These are phyloP conservation scores for Rhodotorula mucilaginosa DNA, from an alignment of 1,284 basidiomycete genomes.

Conservation along the genomic window DNA sequence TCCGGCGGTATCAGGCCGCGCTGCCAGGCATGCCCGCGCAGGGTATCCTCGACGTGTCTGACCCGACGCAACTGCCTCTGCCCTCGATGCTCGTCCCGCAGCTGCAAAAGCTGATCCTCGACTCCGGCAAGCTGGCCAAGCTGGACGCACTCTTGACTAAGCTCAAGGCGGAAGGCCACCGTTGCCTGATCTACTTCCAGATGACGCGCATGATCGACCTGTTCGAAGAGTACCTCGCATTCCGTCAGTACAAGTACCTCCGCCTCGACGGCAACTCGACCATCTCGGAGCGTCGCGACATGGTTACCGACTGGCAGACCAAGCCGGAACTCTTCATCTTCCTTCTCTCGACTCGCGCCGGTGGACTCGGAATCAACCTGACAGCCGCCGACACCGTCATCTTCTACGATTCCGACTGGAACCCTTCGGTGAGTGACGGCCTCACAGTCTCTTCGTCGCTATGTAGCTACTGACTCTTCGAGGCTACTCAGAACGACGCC, in stretches of 20 bases:
- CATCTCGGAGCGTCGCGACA: constrained; percentile 92
- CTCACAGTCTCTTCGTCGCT: not conserved
- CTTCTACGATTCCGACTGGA: constrained; percentile 99
- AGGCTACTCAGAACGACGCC: constrained; percentile 71
- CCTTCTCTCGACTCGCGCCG: constrained; percentile 91
- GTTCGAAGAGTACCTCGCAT: constrained; percentile 98
- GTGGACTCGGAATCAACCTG: constrained; percentile 91
- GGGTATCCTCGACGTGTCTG: constrained; percentile 70
- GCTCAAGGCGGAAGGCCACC: constrained; percentile 88
- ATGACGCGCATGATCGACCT: constrained; percentile 99
- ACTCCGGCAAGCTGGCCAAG: constrained; percentile 92
- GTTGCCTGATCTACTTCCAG: constrained; percentile 97
- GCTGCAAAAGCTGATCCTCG: constrained; percentile 91
- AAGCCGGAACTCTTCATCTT: constrained; percentile 96
- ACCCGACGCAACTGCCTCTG: constrained; percentile 72
- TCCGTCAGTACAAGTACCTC: constrained; percentile 96
- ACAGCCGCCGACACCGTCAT: constrained; percentile 97
- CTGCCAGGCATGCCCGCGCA: constrained; percentile 64
- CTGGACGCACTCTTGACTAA: constrained; percentile 85
- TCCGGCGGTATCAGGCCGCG: constrained; percentile 55
- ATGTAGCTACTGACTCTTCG: not conserved
- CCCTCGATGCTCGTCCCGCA: constrained; percentile 91
- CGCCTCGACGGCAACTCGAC: constrained; percentile 93
- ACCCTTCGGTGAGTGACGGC: constrained; percentile 64
- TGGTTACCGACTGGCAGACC: constrained; percentile 99